Percentiles rank a stretch among this genome's conserved stretches.
These are phyloP conservation scores for Pseudogymnoascus sp. DNA, from an alignment of 2,329 filamentous ascomycete species.

Conservation along the genomic window DNA sequence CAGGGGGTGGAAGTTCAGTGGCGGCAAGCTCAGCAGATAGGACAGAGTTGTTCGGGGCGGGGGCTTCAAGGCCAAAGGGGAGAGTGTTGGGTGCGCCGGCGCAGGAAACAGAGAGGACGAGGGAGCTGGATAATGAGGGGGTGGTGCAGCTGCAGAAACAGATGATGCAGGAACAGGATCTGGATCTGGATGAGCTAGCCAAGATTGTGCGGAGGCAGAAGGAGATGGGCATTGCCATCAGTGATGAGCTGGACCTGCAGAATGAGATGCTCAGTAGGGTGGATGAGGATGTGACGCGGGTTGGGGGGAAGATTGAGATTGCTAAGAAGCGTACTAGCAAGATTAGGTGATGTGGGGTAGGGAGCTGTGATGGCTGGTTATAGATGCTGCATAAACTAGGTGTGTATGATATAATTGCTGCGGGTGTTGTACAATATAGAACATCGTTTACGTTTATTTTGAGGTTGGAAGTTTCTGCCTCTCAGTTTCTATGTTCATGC, in stretches of 20 bases:
- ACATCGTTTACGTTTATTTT: neutral
- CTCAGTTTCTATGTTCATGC: neutral
- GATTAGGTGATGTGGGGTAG: constrained; percentile 33
- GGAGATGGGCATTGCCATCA: constrained; percentile 70
- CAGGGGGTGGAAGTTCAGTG: constrained; percentile 19
- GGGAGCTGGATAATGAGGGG: constrained; percentile 68
- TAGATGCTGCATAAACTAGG: neutral
- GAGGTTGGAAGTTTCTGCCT: neutral
- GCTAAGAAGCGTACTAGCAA: constrained; percentile 65
- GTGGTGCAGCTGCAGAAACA: constrained; percentile 66
- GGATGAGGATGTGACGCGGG: constrained; percentile 56
- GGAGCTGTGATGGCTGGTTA: constrained; percentile 6
- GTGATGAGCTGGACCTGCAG: constrained; percentile 64
- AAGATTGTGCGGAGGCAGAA: constrained; percentile 64
- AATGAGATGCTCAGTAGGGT: constrained; percentile 60
- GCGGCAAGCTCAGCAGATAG: constrained; percentile 31
- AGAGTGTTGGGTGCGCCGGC: constrained; percentile 65
- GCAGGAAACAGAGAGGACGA: constrained; percentile 66
- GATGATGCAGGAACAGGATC: constrained; percentile 67
- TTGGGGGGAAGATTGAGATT: constrained; percentile 61
- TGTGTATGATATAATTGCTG: neutral
- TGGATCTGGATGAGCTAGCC: constrained; percentile 59
- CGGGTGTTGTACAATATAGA: neutral
- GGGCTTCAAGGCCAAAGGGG: constrained; percentile 37
- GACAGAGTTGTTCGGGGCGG: constrained; percentile 38